phyloP scores from a whole-genome alignment of 1,139 yeast genomes.

The Candida sp. region DNA sequence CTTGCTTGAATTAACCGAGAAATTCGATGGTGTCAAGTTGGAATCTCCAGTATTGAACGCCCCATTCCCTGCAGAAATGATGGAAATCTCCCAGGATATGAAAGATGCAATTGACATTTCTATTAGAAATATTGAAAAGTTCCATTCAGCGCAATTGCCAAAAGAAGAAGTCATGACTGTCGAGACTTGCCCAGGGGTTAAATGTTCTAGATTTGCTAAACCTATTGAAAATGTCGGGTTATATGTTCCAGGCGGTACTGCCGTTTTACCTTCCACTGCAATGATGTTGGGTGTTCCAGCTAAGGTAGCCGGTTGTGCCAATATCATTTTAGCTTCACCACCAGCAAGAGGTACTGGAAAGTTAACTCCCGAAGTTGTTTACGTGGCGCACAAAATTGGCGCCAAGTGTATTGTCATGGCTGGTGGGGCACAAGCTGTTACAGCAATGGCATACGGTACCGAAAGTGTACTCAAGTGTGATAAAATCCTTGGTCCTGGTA shows the following conservation, averaged over 20 bases:
- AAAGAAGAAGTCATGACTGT: conserved; percentile 71
- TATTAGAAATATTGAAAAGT: conserved; percentile 80
- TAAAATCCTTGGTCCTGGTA: conserved; percentile 97
- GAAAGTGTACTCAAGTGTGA: conserved; percentile 90
- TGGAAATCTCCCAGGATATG: conserved; percentile 75
- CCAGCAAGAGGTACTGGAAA: conserved; percentile 90
- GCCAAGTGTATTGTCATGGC: conserved; percentile 89
- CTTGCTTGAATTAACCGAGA: conserved; percentile 77
- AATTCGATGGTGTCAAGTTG: conserved; percentile 82
- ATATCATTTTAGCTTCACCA: conserved; percentile 96
- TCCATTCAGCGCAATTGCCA: conserved; percentile 89
- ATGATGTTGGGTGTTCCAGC: conserved; percentile 99
- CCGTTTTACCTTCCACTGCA: conserved; percentile 96
- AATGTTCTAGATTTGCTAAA: conserved; percentile 91
- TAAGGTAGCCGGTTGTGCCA: conserved; percentile 94
- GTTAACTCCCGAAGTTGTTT: conserved; percentile 95
- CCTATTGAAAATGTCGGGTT: conserved; percentile 94
- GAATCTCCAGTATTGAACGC: conserved; percentile 74
- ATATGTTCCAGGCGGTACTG: conserved; percentile 98
- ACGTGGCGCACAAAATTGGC: conserved; percentile 94
- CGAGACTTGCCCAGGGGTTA: conserved; percentile 92
- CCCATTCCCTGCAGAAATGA: conserved; percentile 78
- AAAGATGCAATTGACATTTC: conserved; percentile 86
- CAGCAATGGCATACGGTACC: conserved; percentile 99
- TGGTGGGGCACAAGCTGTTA: conserved; percentile 99